Evolutionary conservation across 208 protist species (phyloP).

Genomic region (Leishmania amazonensis): DNA sequence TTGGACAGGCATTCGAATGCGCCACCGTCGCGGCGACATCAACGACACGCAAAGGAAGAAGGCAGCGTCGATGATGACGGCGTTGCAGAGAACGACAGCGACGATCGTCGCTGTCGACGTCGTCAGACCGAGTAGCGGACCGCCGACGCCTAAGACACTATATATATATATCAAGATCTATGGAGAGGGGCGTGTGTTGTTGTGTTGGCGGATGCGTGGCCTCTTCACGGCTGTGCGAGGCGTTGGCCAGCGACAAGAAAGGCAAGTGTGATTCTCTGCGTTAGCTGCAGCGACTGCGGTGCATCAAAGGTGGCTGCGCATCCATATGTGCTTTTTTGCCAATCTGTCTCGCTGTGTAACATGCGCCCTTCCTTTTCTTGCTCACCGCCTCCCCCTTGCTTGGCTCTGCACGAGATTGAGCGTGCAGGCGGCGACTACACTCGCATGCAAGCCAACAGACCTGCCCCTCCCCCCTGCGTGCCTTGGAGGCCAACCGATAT

Average conservation of each 20-base stretch:
- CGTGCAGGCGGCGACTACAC: not conserved
- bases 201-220: not conserved
- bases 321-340: not conserved
- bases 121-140: slow-evolving; percentile 3
- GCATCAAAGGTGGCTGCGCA: not conserved
- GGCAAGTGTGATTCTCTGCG: not conserved
- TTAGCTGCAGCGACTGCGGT: not conserved
- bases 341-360: not conserved
- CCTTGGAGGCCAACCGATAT: not conserved
- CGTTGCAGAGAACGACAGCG: not conserved
- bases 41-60: slow-evolving; percentile 5
- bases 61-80: slow-evolving; percentile 9
- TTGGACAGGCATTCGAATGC: slow-evolving; percentile 20
- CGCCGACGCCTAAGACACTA: not conserved
- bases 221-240: not conserved
- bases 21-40: slow-evolving; percentile 16
- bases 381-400: not conserved
- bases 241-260: not conserved
- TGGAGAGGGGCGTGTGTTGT: too few species aligned
- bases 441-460: not conserved
- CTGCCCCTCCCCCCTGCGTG: not conserved
- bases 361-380: not conserved
- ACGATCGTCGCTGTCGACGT: slow-evolving; percentile 14
- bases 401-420: not conserved
- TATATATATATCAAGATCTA: not conserved